phyloP scores from a whole-genome alignment of 192 early-diverging fungal species.

The Chytriomyces sp. region DNA sequence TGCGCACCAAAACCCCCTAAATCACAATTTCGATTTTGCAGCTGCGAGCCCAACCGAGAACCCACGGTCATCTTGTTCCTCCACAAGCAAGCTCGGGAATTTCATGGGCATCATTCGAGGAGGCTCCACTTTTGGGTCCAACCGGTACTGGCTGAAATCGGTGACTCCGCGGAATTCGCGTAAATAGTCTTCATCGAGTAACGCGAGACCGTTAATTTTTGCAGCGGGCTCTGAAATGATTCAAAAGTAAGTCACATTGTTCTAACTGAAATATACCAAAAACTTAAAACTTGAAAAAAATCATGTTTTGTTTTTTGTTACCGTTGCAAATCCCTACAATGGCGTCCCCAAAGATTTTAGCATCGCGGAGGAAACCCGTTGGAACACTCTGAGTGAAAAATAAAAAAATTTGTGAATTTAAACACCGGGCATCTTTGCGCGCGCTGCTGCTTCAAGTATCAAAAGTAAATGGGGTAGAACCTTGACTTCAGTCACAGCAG shows the following conservation, averaged over 20 bases:
- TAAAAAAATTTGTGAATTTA: not conserved
- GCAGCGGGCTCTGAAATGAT: conserved; percentile 2
- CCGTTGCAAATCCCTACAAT: conserved; percentile 31
- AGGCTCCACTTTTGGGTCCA: conserved; percentile 33
- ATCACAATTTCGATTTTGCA: not conserved
- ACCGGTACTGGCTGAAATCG: conserved; percentile 24
- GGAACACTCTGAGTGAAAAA: conserved; percentile 7
- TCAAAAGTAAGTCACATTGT: too few relatives aligned
- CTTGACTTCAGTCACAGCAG: conserved; percentile 37
- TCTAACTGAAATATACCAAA: not conserved
- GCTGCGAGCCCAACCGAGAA: not conserved
- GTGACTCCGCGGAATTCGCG: conserved; percentile 29
- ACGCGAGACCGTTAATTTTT: conserved; percentile 37
- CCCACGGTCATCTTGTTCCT: conserved; percentile 55
- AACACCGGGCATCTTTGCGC: too few relatives aligned
- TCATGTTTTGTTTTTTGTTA: not conserved
- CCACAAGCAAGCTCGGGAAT: conserved; percentile 43
- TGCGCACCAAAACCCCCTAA: too few relatives aligned
- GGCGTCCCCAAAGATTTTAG: conserved; percentile 45
- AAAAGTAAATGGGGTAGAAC: not conserved
- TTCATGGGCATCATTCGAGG: conserved; percentile 48
- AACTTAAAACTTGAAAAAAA: not conserved
- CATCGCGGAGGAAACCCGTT: conserved; percentile 16
- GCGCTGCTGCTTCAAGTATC: too few relatives aligned
- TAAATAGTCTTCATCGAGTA: conserved; percentile 49